Evolutionary conservation across 306 rosid species (phyloP).

Genomic region (Delonix regia): DNA sequence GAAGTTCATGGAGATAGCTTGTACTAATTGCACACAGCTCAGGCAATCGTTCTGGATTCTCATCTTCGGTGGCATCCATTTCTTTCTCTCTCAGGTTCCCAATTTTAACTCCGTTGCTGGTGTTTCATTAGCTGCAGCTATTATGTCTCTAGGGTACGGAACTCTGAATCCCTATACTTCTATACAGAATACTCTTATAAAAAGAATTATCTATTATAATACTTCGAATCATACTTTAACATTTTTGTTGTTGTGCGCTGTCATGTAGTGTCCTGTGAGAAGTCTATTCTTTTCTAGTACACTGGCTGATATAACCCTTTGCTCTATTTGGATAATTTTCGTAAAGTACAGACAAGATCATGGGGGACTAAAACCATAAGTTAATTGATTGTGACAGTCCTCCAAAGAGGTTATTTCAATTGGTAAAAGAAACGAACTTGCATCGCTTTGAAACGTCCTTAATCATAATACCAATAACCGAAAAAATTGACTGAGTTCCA

Average conservation of each 20-base stretch:
- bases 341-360: background rate
- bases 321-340: background rate
- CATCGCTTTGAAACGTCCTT: background rate
- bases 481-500: background rate
- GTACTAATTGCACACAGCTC: constrained; percentile 70
- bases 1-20: constrained; percentile 90
- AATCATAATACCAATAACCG: no score
- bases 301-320: background rate
- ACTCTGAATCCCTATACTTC: background rate
- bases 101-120: constrained; percentile 92
- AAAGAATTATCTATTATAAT: no score
- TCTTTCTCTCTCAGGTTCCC: constrained; percentile 94
- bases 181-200: no score
- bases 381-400: background rate
- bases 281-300: background rate
- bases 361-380: background rate
- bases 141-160: constrained; percentile 82
- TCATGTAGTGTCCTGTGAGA: background rate
- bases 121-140: constrained; percentile 92
- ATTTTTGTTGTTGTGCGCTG: background rate
- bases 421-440: background rate
- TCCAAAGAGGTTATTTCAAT: background rate
- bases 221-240: background rate
- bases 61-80: constrained; percentile 81
- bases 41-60: constrained; percentile 86